Conservation (phyloP, 352 stramenopile species). For the Globisporangium rhizosaccharum region DNA sequence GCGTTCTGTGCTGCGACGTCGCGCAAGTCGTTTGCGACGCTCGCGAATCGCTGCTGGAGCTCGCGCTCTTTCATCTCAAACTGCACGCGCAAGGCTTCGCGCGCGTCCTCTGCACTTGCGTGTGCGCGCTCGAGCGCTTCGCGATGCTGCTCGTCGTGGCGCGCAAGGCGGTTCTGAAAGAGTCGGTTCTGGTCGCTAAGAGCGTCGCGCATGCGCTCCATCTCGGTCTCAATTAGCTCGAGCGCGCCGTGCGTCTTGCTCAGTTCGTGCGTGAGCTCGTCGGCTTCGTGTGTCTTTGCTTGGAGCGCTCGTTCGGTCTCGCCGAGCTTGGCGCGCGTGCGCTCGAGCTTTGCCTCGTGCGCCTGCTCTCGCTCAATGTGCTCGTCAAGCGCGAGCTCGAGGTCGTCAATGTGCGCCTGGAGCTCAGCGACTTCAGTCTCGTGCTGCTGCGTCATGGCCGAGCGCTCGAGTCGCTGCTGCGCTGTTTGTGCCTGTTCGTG, state of each 20-base stretch:
- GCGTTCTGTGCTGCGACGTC: conserved; percentile 41
- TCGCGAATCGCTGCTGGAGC: conserved; percentile 39
- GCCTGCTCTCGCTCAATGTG: conserved; percentile 37
- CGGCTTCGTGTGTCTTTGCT: conserved; percentile 13
- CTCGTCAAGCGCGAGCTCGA: conserved; percentile 55
- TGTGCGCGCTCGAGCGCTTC: conserved; percentile 36
- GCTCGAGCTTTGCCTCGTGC: conserved; percentile 29
- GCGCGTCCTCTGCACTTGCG: conserved; percentile 27
- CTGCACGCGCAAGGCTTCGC: conserved; percentile 24
- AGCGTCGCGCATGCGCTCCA: conserved; percentile 49
- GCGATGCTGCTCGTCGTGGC: conserved; percentile 37
- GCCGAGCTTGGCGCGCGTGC: conserved; percentile 13
- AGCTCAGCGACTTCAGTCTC: conserved; percentile 43
- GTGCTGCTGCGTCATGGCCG: conserved; percentile 33
- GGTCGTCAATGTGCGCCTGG: conserved; percentile 49
- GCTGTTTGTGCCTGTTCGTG: conserved; percentile 53
- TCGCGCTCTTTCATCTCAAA: conserved; percentile 27
- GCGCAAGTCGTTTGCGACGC: conserved; percentile 33
- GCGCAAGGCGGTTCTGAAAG: conserved; percentile 46
- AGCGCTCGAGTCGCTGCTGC: conserved; percentile 26
- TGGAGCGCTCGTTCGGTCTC: conserved; percentile 19
- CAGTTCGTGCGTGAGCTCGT: conserved; percentile 27
- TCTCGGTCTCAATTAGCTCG: conserved; percentile 64
- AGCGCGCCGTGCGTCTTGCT: conserved; percentile 47
- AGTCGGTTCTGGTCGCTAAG: conserved; percentile 52